Conservation (phyloP, 805 yeast genomes). For the Sungouiella thailandica region DNA sequence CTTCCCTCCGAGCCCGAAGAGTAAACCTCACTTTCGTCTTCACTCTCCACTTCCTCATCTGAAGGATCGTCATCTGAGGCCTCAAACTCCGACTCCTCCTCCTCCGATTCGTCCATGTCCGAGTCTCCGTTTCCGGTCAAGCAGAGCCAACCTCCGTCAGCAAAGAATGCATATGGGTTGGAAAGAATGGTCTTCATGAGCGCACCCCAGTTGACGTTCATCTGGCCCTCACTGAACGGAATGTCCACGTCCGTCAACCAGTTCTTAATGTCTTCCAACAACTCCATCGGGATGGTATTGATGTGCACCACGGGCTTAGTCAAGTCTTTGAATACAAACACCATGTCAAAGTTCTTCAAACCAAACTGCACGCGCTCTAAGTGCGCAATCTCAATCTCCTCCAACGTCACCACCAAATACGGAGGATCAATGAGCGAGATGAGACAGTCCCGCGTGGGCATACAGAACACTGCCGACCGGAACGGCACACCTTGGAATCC, state of each 20-base stretch:
- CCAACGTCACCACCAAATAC: conserved; percentile 83
- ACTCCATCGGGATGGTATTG: conserved; percentile 90
- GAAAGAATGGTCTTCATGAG: conserved; percentile 91
- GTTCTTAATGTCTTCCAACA: conserved; percentile 85
- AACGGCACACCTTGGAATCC: conserved; percentile 98
- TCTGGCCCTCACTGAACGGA: conserved; percentile 90
- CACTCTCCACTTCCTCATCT: conserved; percentile 58
- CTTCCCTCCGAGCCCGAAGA: conserved; percentile 32
- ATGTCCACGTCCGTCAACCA: conserved; percentile 98
- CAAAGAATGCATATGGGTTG: conserved; percentile 91
- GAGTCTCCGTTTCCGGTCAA: conserved; percentile 79
- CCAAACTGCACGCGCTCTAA: conserved; percentile 97
- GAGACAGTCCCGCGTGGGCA: conserved; percentile 96
- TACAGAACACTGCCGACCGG: conserved; percentile 87
- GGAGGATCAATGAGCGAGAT: conserved; percentile 94
- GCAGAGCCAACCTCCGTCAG: conserved; percentile 95
- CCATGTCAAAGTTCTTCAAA: conserved; percentile 90
- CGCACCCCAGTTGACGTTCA: conserved; percentile 91
- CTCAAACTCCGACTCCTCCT: conserved; percentile 69
- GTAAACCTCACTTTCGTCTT: conserved; percentile 37
- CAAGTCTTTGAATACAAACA: conserved; percentile 93
- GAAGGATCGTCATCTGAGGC: conserved; percentile 56
- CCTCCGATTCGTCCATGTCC: conserved; percentile 62
- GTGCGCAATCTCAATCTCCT: conserved; percentile 91
- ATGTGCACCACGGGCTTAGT: conserved; percentile 82